These are phyloP conservation scores for Pseudonitzschia multistriata DNA, from an alignment of 108 stramenopile species.

Conservation along the genomic window DNA sequence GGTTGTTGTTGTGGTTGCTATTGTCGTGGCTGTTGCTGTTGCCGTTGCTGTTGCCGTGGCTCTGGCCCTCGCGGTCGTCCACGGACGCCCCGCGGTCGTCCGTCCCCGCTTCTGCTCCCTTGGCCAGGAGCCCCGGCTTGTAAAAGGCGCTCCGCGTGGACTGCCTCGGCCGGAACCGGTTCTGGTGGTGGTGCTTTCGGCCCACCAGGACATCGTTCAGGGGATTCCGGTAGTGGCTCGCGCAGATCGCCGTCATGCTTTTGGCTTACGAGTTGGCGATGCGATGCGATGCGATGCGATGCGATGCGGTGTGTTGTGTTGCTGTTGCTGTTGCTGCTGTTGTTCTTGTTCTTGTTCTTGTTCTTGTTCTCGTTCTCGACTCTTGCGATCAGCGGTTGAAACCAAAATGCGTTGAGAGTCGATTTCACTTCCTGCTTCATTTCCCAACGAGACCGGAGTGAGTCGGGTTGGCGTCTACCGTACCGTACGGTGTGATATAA, in stretches of 20 bases:
- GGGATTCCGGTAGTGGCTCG: background rate
- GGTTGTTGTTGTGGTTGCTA: background rate
- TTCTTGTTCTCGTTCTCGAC: background rate
- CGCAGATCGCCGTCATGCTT: background rate
- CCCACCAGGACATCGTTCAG: background rate
- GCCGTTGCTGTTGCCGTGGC: background rate
- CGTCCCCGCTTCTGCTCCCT: background rate
- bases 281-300: background rate
- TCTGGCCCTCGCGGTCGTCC: background rate
- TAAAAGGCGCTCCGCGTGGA: conserved; percentile 6
- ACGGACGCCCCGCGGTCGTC: background rate
- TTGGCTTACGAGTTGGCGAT: background rate
- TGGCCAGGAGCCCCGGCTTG: background rate
- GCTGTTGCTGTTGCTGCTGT: background rate
- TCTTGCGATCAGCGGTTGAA: no score
- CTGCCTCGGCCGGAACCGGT: background rate
- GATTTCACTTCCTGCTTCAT: no score
- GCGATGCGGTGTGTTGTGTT: background rate
- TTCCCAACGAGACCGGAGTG: no score
- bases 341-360: background rate
- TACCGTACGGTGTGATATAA: no score
- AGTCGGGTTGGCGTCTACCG: no score
- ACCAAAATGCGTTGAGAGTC: no score
- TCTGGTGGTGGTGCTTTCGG: background rate
- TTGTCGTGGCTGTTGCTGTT: background rate